A percentile compares a stretch with the other conserved stretches of the same genome.
These are phyloP conservation scores for Aspergillus awamori DNA, from an alignment of 2,329 filamentous ascomycete species.

Conservation along the genomic window DNA sequence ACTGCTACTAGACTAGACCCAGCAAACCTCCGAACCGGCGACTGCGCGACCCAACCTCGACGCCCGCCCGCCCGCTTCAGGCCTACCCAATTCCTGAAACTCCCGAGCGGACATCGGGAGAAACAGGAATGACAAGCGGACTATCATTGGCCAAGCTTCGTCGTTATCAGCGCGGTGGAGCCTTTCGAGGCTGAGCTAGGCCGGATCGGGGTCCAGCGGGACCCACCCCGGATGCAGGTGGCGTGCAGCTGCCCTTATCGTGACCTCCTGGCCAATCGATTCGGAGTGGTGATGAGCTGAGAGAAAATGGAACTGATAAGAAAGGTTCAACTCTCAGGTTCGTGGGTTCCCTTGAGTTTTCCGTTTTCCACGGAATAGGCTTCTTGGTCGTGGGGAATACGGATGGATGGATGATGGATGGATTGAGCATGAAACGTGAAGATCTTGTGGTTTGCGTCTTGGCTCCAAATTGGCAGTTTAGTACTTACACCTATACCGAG, in stretches of 20 bases:
- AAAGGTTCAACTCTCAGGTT: neutral
- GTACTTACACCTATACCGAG: too few species aligned
- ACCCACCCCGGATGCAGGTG: slow-evolving; percentile 18
- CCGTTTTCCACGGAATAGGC: neutral
- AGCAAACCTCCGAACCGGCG: neutral
- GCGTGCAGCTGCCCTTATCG: slow-evolving; percentile 23
- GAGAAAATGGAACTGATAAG: slow-evolving; percentile 22
- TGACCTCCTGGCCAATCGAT: slow-evolving; percentile 22
- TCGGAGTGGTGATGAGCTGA: slow-evolving; percentile 19
- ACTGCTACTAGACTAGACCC: too few species aligned
- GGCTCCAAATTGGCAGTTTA: neutral
- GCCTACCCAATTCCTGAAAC: neutral
- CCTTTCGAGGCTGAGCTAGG: slow-evolving; percentile 6
- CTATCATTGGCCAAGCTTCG: slow-evolving; percentile 19
- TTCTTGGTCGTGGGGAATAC: neutral
- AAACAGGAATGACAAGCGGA: slow-evolving; percentile 12
- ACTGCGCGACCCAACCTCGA: neutral
- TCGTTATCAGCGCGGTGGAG: slow-evolving; percentile 23
- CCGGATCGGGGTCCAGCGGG: slow-evolving; percentile 8
- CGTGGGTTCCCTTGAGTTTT: slow-evolving; percentile 1
- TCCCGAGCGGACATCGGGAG: slow-evolving; percentile 17
- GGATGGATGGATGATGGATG: neutral
- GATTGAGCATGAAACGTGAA: neutral
- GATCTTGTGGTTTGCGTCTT: neutral
- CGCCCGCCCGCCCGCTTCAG: neutral